These are phyloP conservation scores for Colletotrichum brevisporum DNA, from an alignment of 2,329 filamentous ascomycete species.

Conservation along the genomic window DNA sequence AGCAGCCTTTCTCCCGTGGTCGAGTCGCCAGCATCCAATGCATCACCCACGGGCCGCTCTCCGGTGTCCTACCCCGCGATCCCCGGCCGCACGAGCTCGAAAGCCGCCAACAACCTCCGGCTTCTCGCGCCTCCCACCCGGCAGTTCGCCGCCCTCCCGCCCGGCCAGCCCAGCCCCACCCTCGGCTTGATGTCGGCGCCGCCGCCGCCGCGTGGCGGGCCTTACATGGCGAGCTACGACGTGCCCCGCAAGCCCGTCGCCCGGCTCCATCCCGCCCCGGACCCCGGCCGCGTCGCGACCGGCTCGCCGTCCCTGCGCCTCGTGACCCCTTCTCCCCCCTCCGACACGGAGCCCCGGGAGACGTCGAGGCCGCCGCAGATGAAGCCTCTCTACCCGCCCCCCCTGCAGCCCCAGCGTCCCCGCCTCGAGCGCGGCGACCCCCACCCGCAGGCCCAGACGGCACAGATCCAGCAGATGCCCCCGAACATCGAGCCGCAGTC, in stretches of 20 bases:
- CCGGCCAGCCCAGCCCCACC: slow-evolving; percentile 60
- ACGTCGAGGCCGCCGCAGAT: slow-evolving; percentile 31
- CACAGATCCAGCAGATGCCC: slow-evolving; percentile 29
- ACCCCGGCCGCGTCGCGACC: slow-evolving; percentile 29
- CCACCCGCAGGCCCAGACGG: slow-evolving; percentile 29
- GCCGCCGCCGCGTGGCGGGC: slow-evolving; percentile 26
- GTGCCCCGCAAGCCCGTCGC: slow-evolving; percentile 36
- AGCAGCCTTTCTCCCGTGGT: slow-evolving; percentile 63
- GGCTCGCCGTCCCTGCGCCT: slow-evolving; percentile 54
- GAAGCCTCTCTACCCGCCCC: slow-evolving; percentile 36
- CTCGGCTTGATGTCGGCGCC: slow-evolving; percentile 50
- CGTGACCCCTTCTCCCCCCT: slow-evolving; percentile 51
- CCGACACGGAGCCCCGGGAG: slow-evolving; percentile 10
- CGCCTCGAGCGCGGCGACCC: slow-evolving; percentile 28
- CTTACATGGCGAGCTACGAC: slow-evolving; percentile 40
- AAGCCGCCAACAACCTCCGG: slow-evolving; percentile 44
- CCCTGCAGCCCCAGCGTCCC: slow-evolving; percentile 30
- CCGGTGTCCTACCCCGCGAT: slow-evolving; percentile 52
- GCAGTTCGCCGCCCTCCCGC: slow-evolving; percentile 51
- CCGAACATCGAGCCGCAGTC: slow-evolving; percentile 28
- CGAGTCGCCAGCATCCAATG: slow-evolving; percentile 58
- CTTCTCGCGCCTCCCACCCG: slow-evolving; percentile 51
- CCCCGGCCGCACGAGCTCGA: slow-evolving; percentile 41
- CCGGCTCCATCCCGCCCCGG: slow-evolving; percentile 17
- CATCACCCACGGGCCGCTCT: slow-evolving; percentile 46